Evolutionary conservation across 2,329 filamentous ascomycete genomes (phyloP), one percentile per base, ranked within the genome.

Genomic region (Knufia fluminis): DNA sequence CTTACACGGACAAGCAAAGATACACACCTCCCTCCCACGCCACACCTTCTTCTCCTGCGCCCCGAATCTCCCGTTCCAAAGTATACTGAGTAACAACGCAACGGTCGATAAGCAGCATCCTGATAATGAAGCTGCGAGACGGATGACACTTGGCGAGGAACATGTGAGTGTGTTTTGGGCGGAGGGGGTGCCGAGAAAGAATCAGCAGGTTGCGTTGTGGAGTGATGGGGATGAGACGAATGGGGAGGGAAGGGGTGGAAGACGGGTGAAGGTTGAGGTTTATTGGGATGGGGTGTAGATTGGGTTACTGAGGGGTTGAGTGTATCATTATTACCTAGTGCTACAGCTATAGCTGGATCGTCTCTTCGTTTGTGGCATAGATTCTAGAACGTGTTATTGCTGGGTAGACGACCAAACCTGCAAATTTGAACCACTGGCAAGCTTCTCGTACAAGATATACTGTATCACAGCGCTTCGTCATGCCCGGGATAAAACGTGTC

Each of bases 401-500:
- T n/a, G n/a, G n/a, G n/a, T n/a, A n/a, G n/a, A n/a, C n/a, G n/a
- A n/a, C n/a, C n/a, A n/a, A n/a, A n/a, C n/a, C n/a, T n/a, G n/a
- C n/a, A n/a, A n/a, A n/a, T n/a, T n/a, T n/a, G n/a, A n/a, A n/a
- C n/a, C n/a, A n/a, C n/a, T n/a, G n/a, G n/a, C n/a, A n/a, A n/a
- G n/a, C n/a, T n/a, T n/a, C n/a, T n/a, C n/a, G n/a, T n/a, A n/a
- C n/a, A n/a, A n/a, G n/a, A n/a, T n/a, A n/a, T n/a, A n/a, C n/a
- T n/a, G n/a, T n/a, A n/a, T n/a, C n/a, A n/a, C n/a, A 42, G 20
- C 8, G 23, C 40, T 14, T 46, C 44, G 16, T 46, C 44, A 22
- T 46, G 44, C 7, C 44, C 44, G 12, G 54, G 55, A 47, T 60
- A 66, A 26, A 46, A 55, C 1, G 61, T 60, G 6, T 61, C 62